Base-by-base conservation (phyloP, 75 land plant genomes). In the Gnetum montanum region DNA sequence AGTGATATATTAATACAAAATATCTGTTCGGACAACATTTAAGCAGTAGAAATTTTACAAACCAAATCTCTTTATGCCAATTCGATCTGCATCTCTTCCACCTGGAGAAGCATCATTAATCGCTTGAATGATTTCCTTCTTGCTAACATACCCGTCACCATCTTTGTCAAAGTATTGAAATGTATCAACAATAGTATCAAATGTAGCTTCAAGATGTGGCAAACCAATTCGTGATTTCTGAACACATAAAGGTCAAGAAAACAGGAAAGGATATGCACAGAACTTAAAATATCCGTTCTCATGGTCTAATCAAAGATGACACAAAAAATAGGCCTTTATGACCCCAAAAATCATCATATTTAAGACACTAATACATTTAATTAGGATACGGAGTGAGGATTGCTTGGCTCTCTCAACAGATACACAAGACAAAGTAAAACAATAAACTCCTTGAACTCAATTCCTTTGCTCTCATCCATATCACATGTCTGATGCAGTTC, bases 401-500 rank as follows among this genome's bases (percentile, higher is more conserved):
- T 43, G 43, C 35, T 29, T 31, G 70, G 61, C 23, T 37, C 63
- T 31, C 64, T 71, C 6, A 80, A 68, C 41, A 81, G 77, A 74
- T 86, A 83, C 27, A 73, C 71, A 49, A 86, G 74, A 13, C 79
- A 77, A 29, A 86, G 70, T 22, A 82, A 68, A 52, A 83, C 74
- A 44, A 86, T 79, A 47, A 83, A 86, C 71, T 86, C 91, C 31
- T 76, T 83, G 70, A 82, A 79, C 57, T 83, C 75, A 41, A 83
- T 75, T 8, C 80, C 83, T 49, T 73, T 67, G 31, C 71, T 73
- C 33, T 65, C 66, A 65, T 86, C 90, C 60, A 79, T 73, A 67
- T 83, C 83, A 47, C 83, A 83, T 11, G 62, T 81, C 24, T 76
- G 62, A 65, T 83, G 82, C 16, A 83, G 71, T 2, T 67, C 80